Evolutionary conservation across 768 basidiomycete genomes (phyloP), one percentile per base, ranked within the genome.

Genomic region (Mycena olivaceomarginata): DNA sequence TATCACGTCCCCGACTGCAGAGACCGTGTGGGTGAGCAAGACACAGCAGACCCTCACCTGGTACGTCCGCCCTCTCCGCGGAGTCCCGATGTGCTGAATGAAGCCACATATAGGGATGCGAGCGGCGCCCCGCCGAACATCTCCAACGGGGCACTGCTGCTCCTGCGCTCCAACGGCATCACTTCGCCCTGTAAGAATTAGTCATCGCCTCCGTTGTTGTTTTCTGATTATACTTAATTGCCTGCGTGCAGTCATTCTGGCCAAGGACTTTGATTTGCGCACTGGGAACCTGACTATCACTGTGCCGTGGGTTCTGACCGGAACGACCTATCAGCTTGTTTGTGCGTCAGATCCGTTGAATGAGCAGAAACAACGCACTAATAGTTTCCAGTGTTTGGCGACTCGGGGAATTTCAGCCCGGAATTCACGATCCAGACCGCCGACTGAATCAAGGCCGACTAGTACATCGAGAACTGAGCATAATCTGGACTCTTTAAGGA

Each of bases 331-430:
- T 63, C 62, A 79, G 9, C 1, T 85, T 53, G 79, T 80, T 67
- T 78, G 85, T 83, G 79, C 82, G 80, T 73, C n/a, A 12, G 4
- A 16, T 7, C 60, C 41, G 25, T 64, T 43, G 20, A 11, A 10
- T 20, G 31, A 18, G 12, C 6, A 59, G 15, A 1, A 31, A 9
- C 25, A 16, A 25, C 4, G 37, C 11, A 40, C 70, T 43, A 16
- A 69, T 13, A 51, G 25, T 39, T n/a, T 16, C 18, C 69, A 88
- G 86, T 86, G 25, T 80, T 85, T 45, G 85, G 84, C 37, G 83
- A 85, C 59, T 85, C 85, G 53, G 86, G 82, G n/a, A 78, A 85
- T 62, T 62, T 51, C 62, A 84, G 84, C 80, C 72, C 76, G 1
- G 0, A 41, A 20, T 86, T 87, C 70, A 74, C 74, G 5, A 86